A percentile compares a stretch with the other conserved stretches of the same genome.
These are phyloP conservation scores for Blastocystis sp. DNA, from an alignment of 352 stramenopile genomes.

Conservation along the genomic window DNA sequence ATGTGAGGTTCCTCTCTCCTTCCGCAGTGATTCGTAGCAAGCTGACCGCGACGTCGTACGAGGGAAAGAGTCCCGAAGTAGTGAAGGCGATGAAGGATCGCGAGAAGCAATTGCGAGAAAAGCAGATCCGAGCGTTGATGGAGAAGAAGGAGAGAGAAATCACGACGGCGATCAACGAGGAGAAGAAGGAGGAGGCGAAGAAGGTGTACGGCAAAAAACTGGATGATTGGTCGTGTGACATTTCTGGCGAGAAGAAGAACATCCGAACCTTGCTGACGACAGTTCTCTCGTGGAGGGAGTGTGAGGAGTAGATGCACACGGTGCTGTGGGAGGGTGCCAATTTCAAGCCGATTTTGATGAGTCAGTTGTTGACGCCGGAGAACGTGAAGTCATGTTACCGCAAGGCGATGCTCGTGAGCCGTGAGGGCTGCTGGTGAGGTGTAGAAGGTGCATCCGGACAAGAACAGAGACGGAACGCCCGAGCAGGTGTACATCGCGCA, in stretches of 20 bases:
- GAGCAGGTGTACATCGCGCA: conserved; percentile 79
- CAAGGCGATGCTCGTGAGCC: conserved; percentile 75
- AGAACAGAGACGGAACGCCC: conserved; percentile 75
- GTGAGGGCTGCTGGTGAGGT: not conserved
- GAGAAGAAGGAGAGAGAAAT: conserved; percentile 64
- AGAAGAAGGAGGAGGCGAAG: conserved; percentile 36
- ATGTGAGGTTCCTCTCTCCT: not conserved
- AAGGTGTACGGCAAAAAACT: conserved; percentile 32
- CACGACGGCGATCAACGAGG: conserved; percentile 21
- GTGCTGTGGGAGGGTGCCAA: conserved; percentile 77
- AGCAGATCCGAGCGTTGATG: conserved; percentile 59
- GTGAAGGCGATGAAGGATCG: conserved; percentile 64
- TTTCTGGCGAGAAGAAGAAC: conserved; percentile 53
- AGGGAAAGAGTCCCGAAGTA: conserved; percentile 53
- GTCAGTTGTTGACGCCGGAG: conserved; percentile 76
- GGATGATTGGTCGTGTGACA: conserved; percentile 36
- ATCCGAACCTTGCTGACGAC: conserved; percentile 65
- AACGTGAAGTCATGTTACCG: conserved; percentile 78
- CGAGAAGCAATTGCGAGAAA: conserved; percentile 37
- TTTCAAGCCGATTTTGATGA: conserved; percentile 78
- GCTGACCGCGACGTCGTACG: conserved; percentile 51
- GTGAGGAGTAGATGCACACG: conserved; percentile 75
- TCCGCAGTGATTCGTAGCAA: conserved; percentile 30
- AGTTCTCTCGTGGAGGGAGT: not conserved
- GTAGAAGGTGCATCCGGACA: conserved; percentile 78